Evolutionary conservation across 257 asterid genomes (phyloP).

Genomic region (Jasminum sambac): DNA sequence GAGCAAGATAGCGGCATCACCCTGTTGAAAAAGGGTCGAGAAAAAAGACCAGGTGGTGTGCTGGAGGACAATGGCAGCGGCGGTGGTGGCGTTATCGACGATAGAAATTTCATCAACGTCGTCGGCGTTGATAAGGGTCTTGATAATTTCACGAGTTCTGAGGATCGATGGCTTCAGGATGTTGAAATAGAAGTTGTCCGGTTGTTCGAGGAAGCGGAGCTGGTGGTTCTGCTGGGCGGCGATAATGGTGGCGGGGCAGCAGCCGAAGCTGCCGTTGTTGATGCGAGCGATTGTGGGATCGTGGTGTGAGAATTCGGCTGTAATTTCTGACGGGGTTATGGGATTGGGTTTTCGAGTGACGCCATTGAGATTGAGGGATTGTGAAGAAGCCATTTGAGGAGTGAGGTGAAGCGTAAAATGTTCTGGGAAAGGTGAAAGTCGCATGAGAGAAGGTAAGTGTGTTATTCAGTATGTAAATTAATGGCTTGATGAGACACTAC

Average conservation of each 20-base stretch:
- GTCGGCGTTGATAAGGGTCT: slow-evolving; percentile 67
- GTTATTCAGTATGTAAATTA: no score
- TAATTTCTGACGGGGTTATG: slow-evolving; percentile 26
- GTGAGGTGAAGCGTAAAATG: neutral
- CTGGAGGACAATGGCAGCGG: slow-evolving; percentile 81
- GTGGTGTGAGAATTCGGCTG: slow-evolving; percentile 40
- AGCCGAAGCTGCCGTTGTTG: slow-evolving; percentile 63
- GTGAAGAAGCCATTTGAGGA: slow-evolving; percentile 12
- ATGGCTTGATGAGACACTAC: slow-evolving; percentile 11
- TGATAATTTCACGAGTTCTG: slow-evolving; percentile 51
- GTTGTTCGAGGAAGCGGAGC: slow-evolving; percentile 71
- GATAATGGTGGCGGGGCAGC: slow-evolving; percentile 75
- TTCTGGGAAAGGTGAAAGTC: no score
- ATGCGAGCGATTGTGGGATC: slow-evolving; percentile 32
- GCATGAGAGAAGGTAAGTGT: neutral
- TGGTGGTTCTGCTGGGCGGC: slow-evolving; percentile 76
- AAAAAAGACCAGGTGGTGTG: no score
- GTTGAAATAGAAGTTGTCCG: slow-evolving; percentile 70
- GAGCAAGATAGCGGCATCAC: slow-evolving; percentile 71
- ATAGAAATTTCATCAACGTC: slow-evolving; percentile 70
- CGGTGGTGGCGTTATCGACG: slow-evolving; percentile 93
- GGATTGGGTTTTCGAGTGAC: neutral
- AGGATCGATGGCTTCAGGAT: slow-evolving; percentile 64
- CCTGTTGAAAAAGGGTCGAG: slow-evolving; percentile 40
- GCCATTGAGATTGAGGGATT: slow-evolving; percentile 5